Percentiles rank a stretch among this genome's conserved stretches.
These are phyloP conservation scores for Phytophthora cajani DNA, from an alignment of 352 stramenopile genomes.

Conservation along the genomic window DNA sequence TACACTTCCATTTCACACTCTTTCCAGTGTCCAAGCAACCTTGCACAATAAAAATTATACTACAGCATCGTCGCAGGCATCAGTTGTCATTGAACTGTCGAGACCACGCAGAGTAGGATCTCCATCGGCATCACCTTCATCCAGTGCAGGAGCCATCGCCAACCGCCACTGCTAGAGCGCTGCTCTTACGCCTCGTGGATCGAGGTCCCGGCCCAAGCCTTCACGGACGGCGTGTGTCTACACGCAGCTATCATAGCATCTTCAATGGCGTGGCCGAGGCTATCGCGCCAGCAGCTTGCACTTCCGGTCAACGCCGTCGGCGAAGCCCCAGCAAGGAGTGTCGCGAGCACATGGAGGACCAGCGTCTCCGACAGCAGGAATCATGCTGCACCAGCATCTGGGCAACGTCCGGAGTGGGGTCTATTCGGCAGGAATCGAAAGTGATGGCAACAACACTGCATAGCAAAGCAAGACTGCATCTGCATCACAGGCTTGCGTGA, in stretches of 20 bases:
- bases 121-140: too few species aligned
- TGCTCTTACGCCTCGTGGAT: background rate
- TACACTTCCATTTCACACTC: too few species aligned
- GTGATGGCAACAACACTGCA: background rate
- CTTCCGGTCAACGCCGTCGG: background rate
- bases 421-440: constrained; percentile 10
- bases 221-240: background rate
- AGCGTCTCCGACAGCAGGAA: background rate
- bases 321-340: background rate
- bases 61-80: too few species aligned
- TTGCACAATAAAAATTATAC: too few species aligned
- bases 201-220: background rate
- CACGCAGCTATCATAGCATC: background rate
- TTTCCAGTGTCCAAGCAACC: too few species aligned
- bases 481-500: constrained; percentile 5
- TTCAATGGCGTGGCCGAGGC: background rate
- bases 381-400: background rate
- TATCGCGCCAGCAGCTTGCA: background rate
- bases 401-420: background rate
- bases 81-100: too few species aligned
- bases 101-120: too few species aligned
- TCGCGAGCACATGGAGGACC: background rate
- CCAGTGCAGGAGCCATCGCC: too few species aligned
- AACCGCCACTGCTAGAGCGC: background rate
- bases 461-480: background rate